A percentile compares a stretch with the other conserved stretches of the same genome.
phyloP scores from a whole-genome alignment of 805 yeast genomes.

The Ogataea zsoltii region DNA sequence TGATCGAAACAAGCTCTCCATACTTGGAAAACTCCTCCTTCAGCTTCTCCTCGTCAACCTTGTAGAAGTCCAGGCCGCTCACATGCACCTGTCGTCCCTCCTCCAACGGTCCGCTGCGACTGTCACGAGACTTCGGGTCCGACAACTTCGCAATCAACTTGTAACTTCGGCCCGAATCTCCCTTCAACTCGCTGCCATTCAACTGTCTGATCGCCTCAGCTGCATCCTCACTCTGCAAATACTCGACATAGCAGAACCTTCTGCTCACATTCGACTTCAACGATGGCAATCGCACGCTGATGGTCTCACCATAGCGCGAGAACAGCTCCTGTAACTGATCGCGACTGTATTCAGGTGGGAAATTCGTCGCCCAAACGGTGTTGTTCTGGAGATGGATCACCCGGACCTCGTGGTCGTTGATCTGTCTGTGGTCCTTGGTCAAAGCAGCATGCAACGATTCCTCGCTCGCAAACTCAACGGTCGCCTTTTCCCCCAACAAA shows the following conservation, averaged over 20 bases:
- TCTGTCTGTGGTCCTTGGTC: slow-evolving; percentile 54
- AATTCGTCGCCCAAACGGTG: slow-evolving; percentile 75
- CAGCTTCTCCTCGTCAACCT: slow-evolving; percentile 41
- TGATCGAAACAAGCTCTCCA: slow-evolving; percentile 56
- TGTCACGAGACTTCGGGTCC: slow-evolving; percentile 48
- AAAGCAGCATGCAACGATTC: slow-evolving; percentile 56
- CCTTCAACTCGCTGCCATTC: slow-evolving; percentile 39
- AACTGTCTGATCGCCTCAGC: slow-evolving; percentile 40
- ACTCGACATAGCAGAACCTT: slow-evolving; percentile 76
- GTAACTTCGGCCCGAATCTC: slow-evolving; percentile 28
- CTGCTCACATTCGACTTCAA: slow-evolving; percentile 54
- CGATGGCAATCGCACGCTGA: slow-evolving; percentile 65
- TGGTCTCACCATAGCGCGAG: slow-evolving; percentile 37
- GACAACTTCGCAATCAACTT: slow-evolving; percentile 60
- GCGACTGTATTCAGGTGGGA: slow-evolving; percentile 54
- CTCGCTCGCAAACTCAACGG: slow-evolving; percentile 56
- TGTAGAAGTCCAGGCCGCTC: slow-evolving; percentile 49
- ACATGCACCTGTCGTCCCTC: slow-evolving; percentile 61
- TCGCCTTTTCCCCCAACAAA: slow-evolving; percentile 37
- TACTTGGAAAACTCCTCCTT: slow-evolving; percentile 42
- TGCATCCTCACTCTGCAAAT: slow-evolving; percentile 43
- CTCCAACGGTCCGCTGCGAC: slow-evolving; percentile 45
- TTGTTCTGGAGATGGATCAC: slow-evolving; percentile 48
- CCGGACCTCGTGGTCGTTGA: slow-evolving; percentile 43
- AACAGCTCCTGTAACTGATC: slow-evolving; percentile 44